Base-by-base conservation (phyloP, 1,139 yeast genomes). In the Debaryomycetaceae sp. region DNA sequence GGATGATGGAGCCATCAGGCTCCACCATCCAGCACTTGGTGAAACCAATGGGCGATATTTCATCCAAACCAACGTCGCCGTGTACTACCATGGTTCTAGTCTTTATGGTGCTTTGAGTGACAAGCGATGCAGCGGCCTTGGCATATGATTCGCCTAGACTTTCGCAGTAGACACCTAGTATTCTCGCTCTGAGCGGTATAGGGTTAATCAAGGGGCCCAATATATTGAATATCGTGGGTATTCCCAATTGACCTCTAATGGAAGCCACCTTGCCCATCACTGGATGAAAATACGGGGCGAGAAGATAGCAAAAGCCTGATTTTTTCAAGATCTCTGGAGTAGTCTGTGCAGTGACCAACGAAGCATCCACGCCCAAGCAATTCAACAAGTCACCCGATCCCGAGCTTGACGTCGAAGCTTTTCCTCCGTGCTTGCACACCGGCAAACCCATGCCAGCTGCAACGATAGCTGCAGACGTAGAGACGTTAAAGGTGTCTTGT, bases 261-360 rank as follows among this genome's bases (percentile, higher is more conserved):
- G 76, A 72, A 0, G 93, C 96, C 11, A 91, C 93, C 47, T 77
- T 75, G 34, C 81, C 89, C 95, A 93, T 87, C 6, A 93, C 96
- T n/a, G 87, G 86, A 60, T 93, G 98, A 74, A 90, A 93, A 37
- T 90, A 83, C 5, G 98, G 98, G 0, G 99, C 99, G 61, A 87
- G 86, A 35, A 93, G 71, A 60, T 87, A 93, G 54, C 91, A 77
- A 57, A 90, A 87, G 29, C 76, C 66, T 11, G 84, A 72, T 27
- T 72, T 57, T 29, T 64, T 55, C 49, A 91, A 80, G 40, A 91
- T 77, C 9, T 60, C 60, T 1, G 93, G 87, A 1, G 90, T 84
- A 1, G 87, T 80, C n/a, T 62, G 50, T 27, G 79, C 72, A 50
- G 79, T 84, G 31, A 90, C 89, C 56, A 81, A 80, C 56, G 80